These are phyloP conservation scores for Solanum neorickii DNA, from an alignment of 257 asterid genomes.

Conservation along the genomic window DNA sequence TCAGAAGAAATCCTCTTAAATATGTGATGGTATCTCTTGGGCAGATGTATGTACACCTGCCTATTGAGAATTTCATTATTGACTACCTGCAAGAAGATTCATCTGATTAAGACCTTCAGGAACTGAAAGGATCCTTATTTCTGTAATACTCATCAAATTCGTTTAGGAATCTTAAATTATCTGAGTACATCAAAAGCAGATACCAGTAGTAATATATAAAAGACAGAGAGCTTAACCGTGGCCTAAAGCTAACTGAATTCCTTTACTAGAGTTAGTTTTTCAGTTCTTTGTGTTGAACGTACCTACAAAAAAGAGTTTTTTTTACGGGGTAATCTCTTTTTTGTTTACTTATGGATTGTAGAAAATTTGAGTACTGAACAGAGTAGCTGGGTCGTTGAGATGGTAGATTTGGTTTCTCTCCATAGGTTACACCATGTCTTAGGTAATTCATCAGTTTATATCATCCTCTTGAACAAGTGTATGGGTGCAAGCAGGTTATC, in stretches of 20 bases:
- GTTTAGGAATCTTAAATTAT: not conserved
- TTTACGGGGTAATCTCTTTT: not conserved
- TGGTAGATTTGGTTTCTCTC: not conserved
- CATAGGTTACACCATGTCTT: not conserved
- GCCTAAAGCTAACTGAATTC: not conserved
- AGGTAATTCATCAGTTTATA: too few species aligned
- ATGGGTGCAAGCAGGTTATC: too few species aligned
- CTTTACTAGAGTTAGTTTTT: not conserved
- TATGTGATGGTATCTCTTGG: not conserved
- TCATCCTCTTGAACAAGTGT: too few species aligned
- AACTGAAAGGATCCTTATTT: not conserved
- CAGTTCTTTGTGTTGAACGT: not conserved
- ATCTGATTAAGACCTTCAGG: not conserved
- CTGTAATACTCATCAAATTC: not conserved
- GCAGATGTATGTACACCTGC: not conserved
- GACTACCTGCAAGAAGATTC: not conserved
- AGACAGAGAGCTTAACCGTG: not conserved
- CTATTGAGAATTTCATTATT: too few species aligned
- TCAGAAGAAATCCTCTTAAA: not conserved
- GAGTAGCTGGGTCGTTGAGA: not conserved
- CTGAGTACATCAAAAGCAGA: not conserved
- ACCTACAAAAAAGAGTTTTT: not conserved
- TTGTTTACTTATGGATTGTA: not conserved
- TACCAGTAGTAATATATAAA: not conserved
- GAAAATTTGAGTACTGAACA: not conserved